These are phyloP conservation scores for Magnusiomyces ingens DNA, from an alignment of 1,139 yeast species.

Conservation along the genomic window DNA sequence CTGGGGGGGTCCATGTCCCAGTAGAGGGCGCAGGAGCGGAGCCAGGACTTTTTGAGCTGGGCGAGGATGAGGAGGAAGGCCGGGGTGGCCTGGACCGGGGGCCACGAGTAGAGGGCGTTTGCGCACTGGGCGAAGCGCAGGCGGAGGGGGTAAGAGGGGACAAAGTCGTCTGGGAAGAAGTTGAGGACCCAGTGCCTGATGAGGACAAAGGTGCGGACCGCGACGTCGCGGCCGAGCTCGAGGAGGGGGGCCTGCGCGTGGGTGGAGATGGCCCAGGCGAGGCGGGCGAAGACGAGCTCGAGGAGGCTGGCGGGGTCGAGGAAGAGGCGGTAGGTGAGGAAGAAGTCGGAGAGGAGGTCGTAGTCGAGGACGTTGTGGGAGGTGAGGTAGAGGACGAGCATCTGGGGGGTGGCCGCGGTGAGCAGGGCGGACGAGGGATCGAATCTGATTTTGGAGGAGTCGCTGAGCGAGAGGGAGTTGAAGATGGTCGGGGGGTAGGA, in stretches of 20 bases:
- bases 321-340: constrained; percentile 74
- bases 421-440: not conserved
- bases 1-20: constrained; percentile 28
- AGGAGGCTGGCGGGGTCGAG: constrained; percentile 51
- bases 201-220: constrained; percentile 82
- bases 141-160: constrained; percentile 32
- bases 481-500: constrained; percentile 7
- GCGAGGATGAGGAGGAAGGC: constrained; percentile 28
- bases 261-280: constrained; percentile 61
- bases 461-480: constrained; percentile 8
- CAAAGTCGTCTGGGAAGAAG: constrained; percentile 38
- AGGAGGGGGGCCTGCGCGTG: constrained; percentile 1
- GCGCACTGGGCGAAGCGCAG: constrained; percentile 26
- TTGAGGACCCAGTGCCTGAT: constrained; percentile 82
- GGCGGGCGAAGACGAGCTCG: constrained; percentile 53
- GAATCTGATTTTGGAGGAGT: not conserved
- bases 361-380: constrained; percentile 77
- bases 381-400: constrained; percentile 67
- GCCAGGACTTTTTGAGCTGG: constrained; percentile 36
- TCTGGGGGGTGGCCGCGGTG: constrained; percentile 30
- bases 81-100: constrained; percentile 23
- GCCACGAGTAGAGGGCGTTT: constrained; percentile 28
- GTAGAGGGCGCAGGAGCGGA: constrained; percentile 28
- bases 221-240: constrained; percentile 56
- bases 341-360: constrained; percentile 72